A percentile compares a stretch with the other conserved stretches of the same genome.
phyloP scores from a whole-genome alignment of 2,329 filamentous ascomycete species.

The Aspergillus awamori region DNA sequence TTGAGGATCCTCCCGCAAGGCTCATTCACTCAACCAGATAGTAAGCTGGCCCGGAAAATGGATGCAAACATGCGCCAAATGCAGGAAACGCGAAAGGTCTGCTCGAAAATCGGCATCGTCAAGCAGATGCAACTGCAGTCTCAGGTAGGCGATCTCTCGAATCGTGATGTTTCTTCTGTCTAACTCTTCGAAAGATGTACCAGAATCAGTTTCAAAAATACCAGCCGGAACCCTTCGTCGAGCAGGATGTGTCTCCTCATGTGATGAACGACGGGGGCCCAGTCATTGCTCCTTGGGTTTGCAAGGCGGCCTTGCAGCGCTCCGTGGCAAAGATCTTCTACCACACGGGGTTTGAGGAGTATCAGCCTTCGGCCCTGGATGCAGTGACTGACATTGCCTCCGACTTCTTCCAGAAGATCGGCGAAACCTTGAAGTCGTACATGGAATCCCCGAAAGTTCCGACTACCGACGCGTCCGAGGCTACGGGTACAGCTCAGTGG shows the following conservation, averaged over 20 bases:
- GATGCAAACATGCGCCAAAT: slow-evolving; percentile 91
- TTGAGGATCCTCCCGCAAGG: slow-evolving; percentile 75
- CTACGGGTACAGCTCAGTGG: slow-evolving; percentile 46
- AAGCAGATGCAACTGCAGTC: slow-evolving; percentile 99
- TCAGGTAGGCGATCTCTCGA: slow-evolving; percentile 62
- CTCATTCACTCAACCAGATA: slow-evolving; percentile 73
- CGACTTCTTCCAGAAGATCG: slow-evolving; percentile 86
- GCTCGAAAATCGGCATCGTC: slow-evolving; percentile 94
- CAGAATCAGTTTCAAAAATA: slow-evolving; percentile 98
- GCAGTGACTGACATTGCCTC: slow-evolving; percentile 84
- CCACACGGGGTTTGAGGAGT: slow-evolving; percentile 93
- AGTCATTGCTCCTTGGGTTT: slow-evolving; percentile 80
- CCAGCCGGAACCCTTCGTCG: slow-evolving; percentile 83
- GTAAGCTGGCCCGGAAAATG: slow-evolving; percentile 75
- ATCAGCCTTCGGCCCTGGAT: slow-evolving; percentile 91
- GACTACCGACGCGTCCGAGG: slow-evolving; percentile 50
- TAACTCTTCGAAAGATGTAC: slow-evolving; percentile 68
- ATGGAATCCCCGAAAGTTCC: slow-evolving; percentile 78
- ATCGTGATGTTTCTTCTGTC: slow-evolving; percentile 5
- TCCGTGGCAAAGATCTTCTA: slow-evolving; percentile 95
- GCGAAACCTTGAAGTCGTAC: slow-evolving; percentile 77
- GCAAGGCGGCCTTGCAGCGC: slow-evolving; percentile 80
- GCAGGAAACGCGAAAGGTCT: slow-evolving; percentile 94
- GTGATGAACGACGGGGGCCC: slow-evolving; percentile 87
- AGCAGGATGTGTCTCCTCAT: slow-evolving; percentile 83